phyloP scores from a whole-genome alignment of 768 basidiomycete species.

The Sporobolomyces pararoseus region DNA sequence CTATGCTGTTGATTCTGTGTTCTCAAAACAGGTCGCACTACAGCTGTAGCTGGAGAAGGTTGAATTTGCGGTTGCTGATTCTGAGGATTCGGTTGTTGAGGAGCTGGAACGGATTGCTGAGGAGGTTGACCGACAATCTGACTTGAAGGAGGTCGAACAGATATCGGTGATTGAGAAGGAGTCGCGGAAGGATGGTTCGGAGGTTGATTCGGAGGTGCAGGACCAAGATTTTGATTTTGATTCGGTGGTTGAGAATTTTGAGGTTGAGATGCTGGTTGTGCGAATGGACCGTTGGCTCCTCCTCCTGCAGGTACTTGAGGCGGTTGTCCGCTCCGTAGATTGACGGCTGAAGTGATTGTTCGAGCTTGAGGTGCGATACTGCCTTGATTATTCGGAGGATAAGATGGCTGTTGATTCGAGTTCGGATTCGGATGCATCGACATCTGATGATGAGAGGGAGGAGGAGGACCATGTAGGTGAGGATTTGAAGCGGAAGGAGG shows the following conservation, averaged over 20 bases:
- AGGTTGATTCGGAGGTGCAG: too few relatives aligned
- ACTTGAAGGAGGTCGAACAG: not conserved
- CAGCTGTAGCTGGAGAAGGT: not conserved
- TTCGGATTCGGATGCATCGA: not conserved
- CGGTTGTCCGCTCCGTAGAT: slow-evolving; percentile 3
- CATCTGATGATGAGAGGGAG: not conserved
- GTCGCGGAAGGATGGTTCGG: not conserved
- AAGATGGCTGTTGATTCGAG: not conserved
- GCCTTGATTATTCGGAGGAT: slow-evolving; percentile 4
- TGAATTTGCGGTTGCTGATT: not conserved
- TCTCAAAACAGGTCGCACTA: not conserved
- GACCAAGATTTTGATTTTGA: too few relatives aligned
- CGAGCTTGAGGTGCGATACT: slow-evolving; percentile 14
- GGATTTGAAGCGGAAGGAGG: not conserved
- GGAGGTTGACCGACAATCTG: not conserved
- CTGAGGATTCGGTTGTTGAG: not conserved
- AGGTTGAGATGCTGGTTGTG: not conserved
- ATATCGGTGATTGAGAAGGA: not conserved
- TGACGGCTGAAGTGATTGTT: slow-evolving; percentile 1
- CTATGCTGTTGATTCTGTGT: slow-evolving; percentile 13
- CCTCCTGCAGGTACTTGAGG: not conserved
- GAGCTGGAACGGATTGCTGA: not conserved
- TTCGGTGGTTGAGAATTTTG: too few relatives aligned
- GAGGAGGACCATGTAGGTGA: not conserved
- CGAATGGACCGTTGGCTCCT: not conserved